phyloP scores from a whole-genome alignment of 192 early-diverging fungal genomes.

The Gigaspora rosea region DNA sequence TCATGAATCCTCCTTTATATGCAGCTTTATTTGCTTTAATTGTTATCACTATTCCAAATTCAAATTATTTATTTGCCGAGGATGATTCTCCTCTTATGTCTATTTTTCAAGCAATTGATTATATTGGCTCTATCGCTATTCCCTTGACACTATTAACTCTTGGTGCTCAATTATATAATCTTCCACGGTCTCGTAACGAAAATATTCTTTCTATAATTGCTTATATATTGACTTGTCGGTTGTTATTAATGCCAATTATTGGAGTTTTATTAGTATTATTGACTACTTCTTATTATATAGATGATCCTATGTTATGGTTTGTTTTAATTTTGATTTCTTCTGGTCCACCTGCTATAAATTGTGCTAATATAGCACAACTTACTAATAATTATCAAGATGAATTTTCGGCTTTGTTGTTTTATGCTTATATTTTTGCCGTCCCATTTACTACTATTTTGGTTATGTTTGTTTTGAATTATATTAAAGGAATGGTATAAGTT shows the following conservation, averaged over 20 bases:
- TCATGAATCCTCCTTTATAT: background rate
- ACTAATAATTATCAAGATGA: constrained; percentile 20
- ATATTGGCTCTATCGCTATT: constrained; percentile 18
- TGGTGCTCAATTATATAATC: constrained; percentile 33
- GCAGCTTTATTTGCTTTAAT: constrained; percentile 22
- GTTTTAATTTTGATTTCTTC: constrained; percentile 20
- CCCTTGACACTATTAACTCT: constrained; percentile 30
- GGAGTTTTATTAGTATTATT: constrained; percentile 6
- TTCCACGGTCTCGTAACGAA: constrained; percentile 14
- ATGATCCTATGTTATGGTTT: constrained; percentile 34
- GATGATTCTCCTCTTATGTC: background rate
- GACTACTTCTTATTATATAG: background rate
- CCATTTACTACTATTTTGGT: constrained; percentile 16
- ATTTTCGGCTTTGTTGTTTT: constrained; percentile 24
- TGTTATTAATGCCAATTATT: constrained; percentile 29
- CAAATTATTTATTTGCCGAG: constrained; percentile 25
- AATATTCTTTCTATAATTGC: background rate
- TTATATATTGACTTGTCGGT: background rate
- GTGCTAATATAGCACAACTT: constrained; percentile 27
- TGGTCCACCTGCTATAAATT: constrained; percentile 29
- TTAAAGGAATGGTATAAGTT: too few relatives aligned
- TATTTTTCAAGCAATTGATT: constrained; percentile 1
- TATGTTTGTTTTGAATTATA: background rate
- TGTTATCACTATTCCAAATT: constrained; percentile 12
- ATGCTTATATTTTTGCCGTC: constrained; percentile 15